Evolutionary conservation across 805 yeast genomes (phyloP).

Genomic region (Starmerella scarabaei): DNA sequence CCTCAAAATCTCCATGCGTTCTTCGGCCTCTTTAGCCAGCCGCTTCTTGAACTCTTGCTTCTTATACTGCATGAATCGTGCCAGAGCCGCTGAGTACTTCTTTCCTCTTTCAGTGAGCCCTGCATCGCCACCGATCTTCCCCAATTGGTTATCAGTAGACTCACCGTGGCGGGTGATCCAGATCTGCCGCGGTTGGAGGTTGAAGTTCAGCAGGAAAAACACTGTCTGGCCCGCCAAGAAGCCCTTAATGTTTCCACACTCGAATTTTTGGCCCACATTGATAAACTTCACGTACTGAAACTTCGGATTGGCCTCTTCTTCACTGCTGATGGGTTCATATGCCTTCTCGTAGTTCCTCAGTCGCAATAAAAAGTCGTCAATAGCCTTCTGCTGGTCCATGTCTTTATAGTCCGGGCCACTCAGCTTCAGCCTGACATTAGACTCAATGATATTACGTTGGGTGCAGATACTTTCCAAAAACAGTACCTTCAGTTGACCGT

Average conservation of each 20-base stretch:
- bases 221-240: slow-evolving; percentile 88
- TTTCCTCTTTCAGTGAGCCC: slow-evolving; percentile 64
- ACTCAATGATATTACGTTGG: slow-evolving; percentile 63
- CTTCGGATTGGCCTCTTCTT: slow-evolving; percentile 45
- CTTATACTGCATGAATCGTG: slow-evolving; percentile 60
- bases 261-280: slow-evolving; percentile 88
- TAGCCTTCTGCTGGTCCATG: slow-evolving; percentile 70
- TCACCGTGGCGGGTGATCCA: slow-evolving; percentile 97
- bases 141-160: slow-evolving; percentile 68
- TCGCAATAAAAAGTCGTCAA: slow-evolving; percentile 70
- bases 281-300: slow-evolving; percentile 90
- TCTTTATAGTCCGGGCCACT: slow-evolving; percentile 85
- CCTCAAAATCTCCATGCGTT: slow-evolving; percentile 32
- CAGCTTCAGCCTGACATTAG: slow-evolving; percentile 70
- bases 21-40: slow-evolving; percentile 44
- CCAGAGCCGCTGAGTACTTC: slow-evolving; percentile 58
- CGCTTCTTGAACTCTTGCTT: slow-evolving; percentile 51
- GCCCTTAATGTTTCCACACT: slow-evolving; percentile 77
- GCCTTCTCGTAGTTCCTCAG: slow-evolving; percentile 74
- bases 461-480: slow-evolving; percentile 81
- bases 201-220: slow-evolving; percentile 78
- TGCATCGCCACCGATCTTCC: slow-evolving; percentile 88
- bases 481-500: slow-evolving; percentile 50
- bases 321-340: slow-evolving; percentile 79
- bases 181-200: slow-evolving; percentile 75